Conservation (phyloP, 305 asterid species). For the Plantago lanceolata region DNA sequence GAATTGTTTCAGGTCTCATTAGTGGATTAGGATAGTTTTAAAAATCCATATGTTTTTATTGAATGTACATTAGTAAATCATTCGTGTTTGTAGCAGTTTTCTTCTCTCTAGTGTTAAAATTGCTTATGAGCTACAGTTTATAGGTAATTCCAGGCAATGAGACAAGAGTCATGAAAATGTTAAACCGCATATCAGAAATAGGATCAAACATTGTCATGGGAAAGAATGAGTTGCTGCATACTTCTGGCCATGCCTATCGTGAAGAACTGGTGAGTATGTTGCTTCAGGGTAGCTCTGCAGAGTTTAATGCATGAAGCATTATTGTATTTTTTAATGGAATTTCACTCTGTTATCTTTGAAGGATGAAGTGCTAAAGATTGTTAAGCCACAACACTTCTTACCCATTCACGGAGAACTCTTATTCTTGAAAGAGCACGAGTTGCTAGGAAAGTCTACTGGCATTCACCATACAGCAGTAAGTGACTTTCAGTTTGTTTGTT, state of each 20-base stretch:
- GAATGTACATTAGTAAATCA: no score
- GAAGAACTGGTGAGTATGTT: conserved; percentile 82
- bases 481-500: conserved; percentile 13
- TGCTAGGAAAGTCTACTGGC: conserved; percentile 93
- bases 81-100: conserved; percentile 20
- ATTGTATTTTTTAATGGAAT: conserved; percentile 25
- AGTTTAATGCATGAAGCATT: conserved; percentile 5
- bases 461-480: conserved; percentile 89
- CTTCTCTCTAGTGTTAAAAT: conserved; percentile 12
- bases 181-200: conserved; percentile 87
- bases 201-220: conserved; percentile 96
- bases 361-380: conserved; percentile 96
- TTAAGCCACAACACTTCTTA: conserved; percentile 96
- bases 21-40: no score
- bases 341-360: conserved; percentile 33
- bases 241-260: conserved; percentile 98
- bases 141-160: conserved; percentile 99
- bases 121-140: conserved; percentile 32
- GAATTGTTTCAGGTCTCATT: no score
- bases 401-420: conserved; percentile 99
- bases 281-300: conserved; percentile 11
- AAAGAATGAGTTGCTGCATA: conserved; percentile 80
- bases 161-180: conserved; percentile 92
- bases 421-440: conserved; percentile 95
- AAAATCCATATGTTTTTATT: no score